Conservation (phyloP, 495 filamentous ascomycete species). For the Hypoxylon perforatum region DNA sequence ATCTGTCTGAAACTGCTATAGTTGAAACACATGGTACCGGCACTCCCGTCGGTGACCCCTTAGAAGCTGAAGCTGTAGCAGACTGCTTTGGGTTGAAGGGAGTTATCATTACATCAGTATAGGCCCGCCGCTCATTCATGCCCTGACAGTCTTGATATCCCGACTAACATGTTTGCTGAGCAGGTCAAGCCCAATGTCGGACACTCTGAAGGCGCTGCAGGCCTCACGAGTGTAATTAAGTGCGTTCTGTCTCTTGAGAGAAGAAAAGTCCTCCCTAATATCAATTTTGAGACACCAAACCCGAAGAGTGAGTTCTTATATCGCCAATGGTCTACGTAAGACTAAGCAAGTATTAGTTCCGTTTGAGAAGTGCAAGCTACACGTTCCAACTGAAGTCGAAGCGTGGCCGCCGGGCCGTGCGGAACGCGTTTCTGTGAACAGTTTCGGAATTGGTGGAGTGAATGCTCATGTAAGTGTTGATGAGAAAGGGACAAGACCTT, state of each 20-base stretch:
- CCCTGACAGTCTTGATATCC: no score
- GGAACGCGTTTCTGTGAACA: conserved; percentile 57
- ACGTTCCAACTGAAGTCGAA: conserved; percentile 36
- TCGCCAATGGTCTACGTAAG: no score
- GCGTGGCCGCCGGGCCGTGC: conserved; percentile 35
- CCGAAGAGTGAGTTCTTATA: no score
- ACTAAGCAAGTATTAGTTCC: no score
- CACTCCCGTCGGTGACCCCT: conserved; percentile 51
- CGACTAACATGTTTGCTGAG: no score
- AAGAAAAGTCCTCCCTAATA: conserved; percentile 49
- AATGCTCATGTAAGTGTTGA: conserved; percentile 51
- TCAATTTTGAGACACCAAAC: conserved; percentile 42
- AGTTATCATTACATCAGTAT: no score
- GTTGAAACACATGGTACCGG: conserved; percentile 51
- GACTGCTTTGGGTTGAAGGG: conserved; percentile 48
- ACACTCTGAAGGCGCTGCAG: conserved; percentile 61
- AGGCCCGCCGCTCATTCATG: no score
- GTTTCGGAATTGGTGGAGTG: conserved; percentile 64
- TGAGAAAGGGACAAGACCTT: no score
- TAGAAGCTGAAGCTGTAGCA: conserved; percentile 49
- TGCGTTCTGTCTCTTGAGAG: conserved; percentile 59
- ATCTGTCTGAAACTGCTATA: conserved; percentile 52
- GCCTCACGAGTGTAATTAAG: conserved; percentile 62
- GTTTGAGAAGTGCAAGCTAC: conserved; percentile 29
- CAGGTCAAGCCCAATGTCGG: conserved; percentile 63